A percentile compares a stretch with the other conserved stretches of the same genome.
Conservation (phyloP, 2,329 filamentous ascomycete genomes). For the Penicillium sp. region DNA sequence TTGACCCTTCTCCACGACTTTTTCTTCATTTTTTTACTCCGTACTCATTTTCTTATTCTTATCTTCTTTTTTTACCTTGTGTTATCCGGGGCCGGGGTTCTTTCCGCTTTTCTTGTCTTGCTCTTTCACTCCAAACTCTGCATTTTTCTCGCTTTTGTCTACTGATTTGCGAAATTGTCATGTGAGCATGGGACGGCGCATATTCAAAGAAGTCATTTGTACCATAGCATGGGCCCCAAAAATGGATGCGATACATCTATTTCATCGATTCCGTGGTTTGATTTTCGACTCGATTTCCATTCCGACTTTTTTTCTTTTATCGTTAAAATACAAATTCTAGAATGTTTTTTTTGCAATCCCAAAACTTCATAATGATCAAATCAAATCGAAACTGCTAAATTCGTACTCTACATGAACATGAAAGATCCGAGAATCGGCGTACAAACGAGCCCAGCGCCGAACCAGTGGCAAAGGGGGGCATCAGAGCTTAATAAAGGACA, state of each 20-base stretch:
- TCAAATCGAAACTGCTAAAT: conserved; percentile 4
- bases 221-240: conserved; percentile 20
- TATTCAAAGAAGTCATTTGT: conserved; percentile 15
- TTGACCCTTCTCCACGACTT: background rate
- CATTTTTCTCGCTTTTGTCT: conserved; percentile 4
- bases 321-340: background rate
- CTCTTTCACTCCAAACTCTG: conserved; percentile 4
- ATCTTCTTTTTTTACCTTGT: background rate
- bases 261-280: background rate
- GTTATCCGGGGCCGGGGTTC: background rate
- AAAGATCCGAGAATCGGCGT: conserved; percentile 8
- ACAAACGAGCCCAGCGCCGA: conserved; percentile 1
- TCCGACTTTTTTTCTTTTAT: background rate
- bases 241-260: conserved; percentile 11
- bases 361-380: background rate
- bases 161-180: conserved; percentile 9
- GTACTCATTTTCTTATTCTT: background rate
- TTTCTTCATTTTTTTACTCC: background rate
- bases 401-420: conserved; percentile 26
- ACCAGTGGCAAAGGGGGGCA: conserved; percentile 1
- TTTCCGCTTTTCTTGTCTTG: background rate
- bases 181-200: conserved; percentile 18
- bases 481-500: conserved; percentile 19
- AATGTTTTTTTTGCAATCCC: background rate
- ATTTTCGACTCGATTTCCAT: background rate